Percentiles rank a stretch among this genome's conserved stretches.
Conservation (phyloP, 1,284 basidiomycete species). For the Flammula alnicola region DNA sequence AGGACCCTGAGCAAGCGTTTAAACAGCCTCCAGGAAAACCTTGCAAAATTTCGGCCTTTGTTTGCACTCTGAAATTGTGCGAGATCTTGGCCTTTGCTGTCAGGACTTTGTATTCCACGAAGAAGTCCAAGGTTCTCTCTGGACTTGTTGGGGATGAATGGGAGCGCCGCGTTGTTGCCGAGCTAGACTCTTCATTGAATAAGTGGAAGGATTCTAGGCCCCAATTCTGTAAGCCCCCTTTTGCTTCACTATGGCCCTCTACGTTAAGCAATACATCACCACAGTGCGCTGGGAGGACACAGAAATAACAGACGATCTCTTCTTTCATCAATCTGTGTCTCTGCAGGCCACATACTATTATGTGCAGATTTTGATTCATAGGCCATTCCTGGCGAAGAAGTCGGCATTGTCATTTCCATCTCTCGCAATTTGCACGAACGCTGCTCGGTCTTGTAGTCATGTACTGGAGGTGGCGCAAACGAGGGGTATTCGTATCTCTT, state of each 20-base stretch:
- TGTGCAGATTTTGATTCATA: slow-evolving; percentile 54
- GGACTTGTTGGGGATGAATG: slow-evolving; percentile 58
- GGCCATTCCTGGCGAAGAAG: slow-evolving; percentile 44
- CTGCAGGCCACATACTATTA: slow-evolving; percentile 66
- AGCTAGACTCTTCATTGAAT: slow-evolving; percentile 68
- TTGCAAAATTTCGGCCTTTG: slow-evolving; percentile 53
- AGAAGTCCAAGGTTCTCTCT: slow-evolving; percentile 53
- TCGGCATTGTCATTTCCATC: slow-evolving; percentile 58
- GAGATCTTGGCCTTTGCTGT: slow-evolving; percentile 63
- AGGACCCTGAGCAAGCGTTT: slow-evolving; percentile 46
- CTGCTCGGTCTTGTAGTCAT: slow-evolving; percentile 65
- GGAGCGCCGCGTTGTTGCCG: slow-evolving; percentile 57
- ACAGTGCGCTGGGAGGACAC: slow-evolving; percentile 71
- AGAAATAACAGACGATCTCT: slow-evolving; percentile 45
- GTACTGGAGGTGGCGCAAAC: slow-evolving; percentile 48
- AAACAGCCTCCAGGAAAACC: slow-evolving; percentile 54
- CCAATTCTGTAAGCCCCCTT: slow-evolving; percentile 45
- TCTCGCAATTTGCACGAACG: slow-evolving; percentile 72
- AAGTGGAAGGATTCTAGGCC: slow-evolving; percentile 68
- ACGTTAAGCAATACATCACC: neutral
- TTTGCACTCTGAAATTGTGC: slow-evolving; percentile 54
- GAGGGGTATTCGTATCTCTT: slow-evolving; percentile 25
- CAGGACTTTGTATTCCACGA: slow-evolving; percentile 51
- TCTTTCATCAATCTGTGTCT: slow-evolving; percentile 64
- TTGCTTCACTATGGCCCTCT: neutral